These are phyloP conservation scores for Selenicereus undatus DNA, from an alignment of 148 eudicot genomes.

Conservation along the genomic window DNA sequence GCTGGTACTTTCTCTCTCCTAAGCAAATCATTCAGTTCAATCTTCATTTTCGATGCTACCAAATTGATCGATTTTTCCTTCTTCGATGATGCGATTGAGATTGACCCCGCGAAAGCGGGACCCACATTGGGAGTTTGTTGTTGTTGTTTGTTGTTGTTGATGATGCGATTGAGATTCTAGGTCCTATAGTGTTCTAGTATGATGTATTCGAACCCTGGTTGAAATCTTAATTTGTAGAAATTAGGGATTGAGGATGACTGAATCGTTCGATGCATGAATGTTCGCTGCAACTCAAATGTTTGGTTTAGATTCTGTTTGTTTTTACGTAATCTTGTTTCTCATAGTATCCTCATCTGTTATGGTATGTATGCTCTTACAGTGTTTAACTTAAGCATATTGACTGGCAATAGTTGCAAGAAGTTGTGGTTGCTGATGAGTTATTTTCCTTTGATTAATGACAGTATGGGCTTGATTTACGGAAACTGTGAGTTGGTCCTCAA, in stretches of 20 bases:
- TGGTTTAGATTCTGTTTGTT: too few species aligned
- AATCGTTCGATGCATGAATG: not conserved
- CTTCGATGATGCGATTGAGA: not conserved
- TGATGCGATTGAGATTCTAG: too few species aligned
- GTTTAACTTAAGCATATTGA: too few species aligned
- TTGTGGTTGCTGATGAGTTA: not conserved
- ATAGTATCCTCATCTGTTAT: too few species aligned
- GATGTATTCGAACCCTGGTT: not conserved
- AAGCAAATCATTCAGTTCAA: not conserved
- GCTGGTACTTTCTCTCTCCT: constrained; percentile 19
- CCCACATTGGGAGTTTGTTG: too few species aligned
- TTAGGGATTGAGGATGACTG: not conserved
- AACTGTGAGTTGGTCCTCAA: not conserved
- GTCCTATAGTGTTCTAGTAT: too few species aligned
- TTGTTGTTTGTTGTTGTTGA: too few species aligned
- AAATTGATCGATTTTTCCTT: not conserved
- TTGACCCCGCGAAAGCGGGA: too few species aligned
- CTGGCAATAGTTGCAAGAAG: too few species aligned
- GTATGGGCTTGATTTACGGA: not conserved
- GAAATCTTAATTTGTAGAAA: not conserved
- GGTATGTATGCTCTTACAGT: too few species aligned
- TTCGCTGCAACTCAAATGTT: too few species aligned
- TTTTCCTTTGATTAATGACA: not conserved
- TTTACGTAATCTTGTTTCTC: too few species aligned
- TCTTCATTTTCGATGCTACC: not conserved